Evolutionary conservation across 2,329 filamentous ascomycete genomes (phyloP), one percentile per base, ranked within the genome.

Genomic region (Diplocarpon mali): DNA sequence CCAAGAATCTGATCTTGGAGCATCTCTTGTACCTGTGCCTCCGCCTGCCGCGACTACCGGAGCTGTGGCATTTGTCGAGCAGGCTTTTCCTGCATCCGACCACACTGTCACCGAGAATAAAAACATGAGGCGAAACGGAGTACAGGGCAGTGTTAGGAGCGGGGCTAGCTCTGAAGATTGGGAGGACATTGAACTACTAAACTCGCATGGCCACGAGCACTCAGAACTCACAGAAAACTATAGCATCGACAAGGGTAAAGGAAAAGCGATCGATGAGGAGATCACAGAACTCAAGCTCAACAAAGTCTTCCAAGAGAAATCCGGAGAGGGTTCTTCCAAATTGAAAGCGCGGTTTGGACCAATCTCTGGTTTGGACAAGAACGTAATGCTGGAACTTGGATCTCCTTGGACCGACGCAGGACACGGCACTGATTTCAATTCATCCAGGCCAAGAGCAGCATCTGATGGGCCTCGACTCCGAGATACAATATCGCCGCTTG

Each of bases 391-490:
- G 8, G 31, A 35, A 34, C 36, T 27, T 15, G 24, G 35, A 13
- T 37, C 44, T 40, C 34, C 40, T 36, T 38, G 34, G 41, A 32
- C 37, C 13, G 27, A 38, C 28, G 24, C 41, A 8, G 35, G 24
- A 38, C 15, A 14, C 9, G 35, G 24, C 31, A 14, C 24, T 11
- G 4, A 31, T 31, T 36, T 46, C 14, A 42, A 34, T 32, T 38
- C 32, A 38, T 49, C 48, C 24, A 45, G 76, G 31, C 73, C 71
- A 14, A 67, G 77, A 35, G 68, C 77, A 24, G 65, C 69, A 40
- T 80, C 77, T 0, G 77, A 80, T 53, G 76, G 76, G 0, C 73
- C 73, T 3, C 65, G 65, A 35, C 57, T 60, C 5, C 64, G 63
- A 3, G 62, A 66, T 8, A 60, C 61, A 2, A 63, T 70, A 42